Conservation (phyloP, 2,329 filamentous ascomycete genomes). For the Cladosporium cucumerinum region DNA sequence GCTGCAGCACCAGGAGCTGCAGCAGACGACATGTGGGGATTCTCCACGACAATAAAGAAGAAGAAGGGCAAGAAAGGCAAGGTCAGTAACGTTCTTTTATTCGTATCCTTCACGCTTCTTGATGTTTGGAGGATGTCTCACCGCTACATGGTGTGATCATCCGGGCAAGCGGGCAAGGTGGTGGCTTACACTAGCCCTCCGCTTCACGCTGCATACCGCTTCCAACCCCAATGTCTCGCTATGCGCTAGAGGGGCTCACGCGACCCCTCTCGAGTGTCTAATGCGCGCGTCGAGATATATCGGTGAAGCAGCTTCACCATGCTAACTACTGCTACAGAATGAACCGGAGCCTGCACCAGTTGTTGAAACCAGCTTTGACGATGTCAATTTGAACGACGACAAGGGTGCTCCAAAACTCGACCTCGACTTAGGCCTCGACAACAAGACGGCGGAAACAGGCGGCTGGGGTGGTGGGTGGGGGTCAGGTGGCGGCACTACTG, state of each 20-base stretch:
- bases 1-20: constrained; percentile 19
- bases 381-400: constrained; percentile 46
- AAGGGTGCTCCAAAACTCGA: constrained; percentile 45
- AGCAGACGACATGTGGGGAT: constrained; percentile 27
- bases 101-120: constrained; percentile 11
- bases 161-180: constrained; percentile 13
- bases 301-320: constrained; percentile 1
- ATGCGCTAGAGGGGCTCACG: constrained; percentile 14
- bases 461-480: constrained; percentile 36
- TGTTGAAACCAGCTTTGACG: constrained; percentile 45
- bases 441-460: constrained; percentile 30
- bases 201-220: constrained; percentile 13
- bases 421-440: constrained; percentile 41
- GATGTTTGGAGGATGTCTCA: constrained; percentile 6
- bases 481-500: constrained; percentile 21
- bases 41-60: constrained; percentile 24
- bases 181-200: constrained; percentile 11
- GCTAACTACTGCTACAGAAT: constrained; percentile 21
- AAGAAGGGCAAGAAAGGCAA: constrained; percentile 37
- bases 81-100: constrained; percentile 26
- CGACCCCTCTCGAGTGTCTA: constrained; percentile 15
- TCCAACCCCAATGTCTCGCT: constrained; percentile 5
- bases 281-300: constrained; percentile 5
- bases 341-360: constrained; percentile 28
- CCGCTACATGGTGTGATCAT: constrained; percentile 16